These are phyloP conservation scores for Fusarium udum DNA, from an alignment of 2,329 filamentous ascomycete genomes.

Conservation along the genomic window DNA sequence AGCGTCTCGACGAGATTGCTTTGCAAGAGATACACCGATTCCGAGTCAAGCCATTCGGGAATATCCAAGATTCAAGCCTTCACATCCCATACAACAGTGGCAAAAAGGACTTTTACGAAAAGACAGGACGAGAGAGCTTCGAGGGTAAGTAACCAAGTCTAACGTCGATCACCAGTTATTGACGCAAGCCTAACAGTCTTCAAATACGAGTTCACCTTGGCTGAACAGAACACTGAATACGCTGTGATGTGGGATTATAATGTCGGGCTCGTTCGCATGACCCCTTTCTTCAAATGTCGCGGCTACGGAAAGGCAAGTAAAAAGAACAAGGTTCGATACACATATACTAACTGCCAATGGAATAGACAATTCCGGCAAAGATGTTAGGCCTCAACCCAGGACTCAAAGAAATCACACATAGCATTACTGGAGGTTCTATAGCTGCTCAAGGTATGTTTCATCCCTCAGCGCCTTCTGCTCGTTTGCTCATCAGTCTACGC, in stretches of 20 bases:
- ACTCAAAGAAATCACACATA: conserved; percentile 88
- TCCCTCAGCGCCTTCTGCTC: neutral
- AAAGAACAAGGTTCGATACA: neutral
- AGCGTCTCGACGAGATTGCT: conserved; percentile 68
- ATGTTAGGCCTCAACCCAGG: conserved; percentile 82
- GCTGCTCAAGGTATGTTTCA: conserved; percentile 78
- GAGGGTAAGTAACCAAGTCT: conserved; percentile 70
- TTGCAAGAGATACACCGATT: conserved; percentile 69
- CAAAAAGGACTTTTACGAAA: conserved; percentile 87
- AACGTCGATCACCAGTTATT: conserved; percentile 10
- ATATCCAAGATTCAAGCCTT: conserved; percentile 69
- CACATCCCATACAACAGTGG: conserved; percentile 95
- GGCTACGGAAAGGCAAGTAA: conserved; percentile 81
- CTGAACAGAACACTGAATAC: conserved; percentile 72
- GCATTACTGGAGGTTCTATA: conserved; percentile 92
- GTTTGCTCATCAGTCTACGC: conserved; percentile 15
- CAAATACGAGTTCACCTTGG: conserved; percentile 77
- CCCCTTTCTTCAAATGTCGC: conserved; percentile 91
- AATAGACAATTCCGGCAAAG: conserved; percentile 86
- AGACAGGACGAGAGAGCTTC: conserved; percentile 87
- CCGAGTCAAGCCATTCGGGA: conserved; percentile 71
- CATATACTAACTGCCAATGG: conserved; percentile 18
- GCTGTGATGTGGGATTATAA: conserved; percentile 98
- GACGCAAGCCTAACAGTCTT: conserved; percentile 35
- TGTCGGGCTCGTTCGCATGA: conserved; percentile 91